phyloP scores from a whole-genome alignment of 768 basidiomycete genomes.

The Tricholoma furcatifolium region DNA sequence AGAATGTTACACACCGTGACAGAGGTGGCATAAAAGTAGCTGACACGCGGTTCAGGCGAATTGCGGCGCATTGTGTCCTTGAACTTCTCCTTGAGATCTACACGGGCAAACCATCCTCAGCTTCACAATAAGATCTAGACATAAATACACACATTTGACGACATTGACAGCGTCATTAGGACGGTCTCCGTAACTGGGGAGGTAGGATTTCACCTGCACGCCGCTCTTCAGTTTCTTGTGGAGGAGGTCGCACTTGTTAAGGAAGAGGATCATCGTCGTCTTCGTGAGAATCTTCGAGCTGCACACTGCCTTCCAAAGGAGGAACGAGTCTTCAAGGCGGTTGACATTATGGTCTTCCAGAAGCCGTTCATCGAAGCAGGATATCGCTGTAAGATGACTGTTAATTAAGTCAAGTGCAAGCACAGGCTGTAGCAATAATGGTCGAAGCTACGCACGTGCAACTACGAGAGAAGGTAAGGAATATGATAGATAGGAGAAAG shows the following conservation, averaged over 20 bases:
- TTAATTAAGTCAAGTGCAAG: not conserved
- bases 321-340: slow-evolving; percentile 70
- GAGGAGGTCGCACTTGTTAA: slow-evolving; percentile 74
- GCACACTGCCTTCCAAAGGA: slow-evolving; percentile 66
- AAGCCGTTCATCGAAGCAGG: slow-evolving; percentile 44
- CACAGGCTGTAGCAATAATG: too few relatives aligned
- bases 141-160: slow-evolving; percentile 50
- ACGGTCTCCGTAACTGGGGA: slow-evolving; percentile 62
- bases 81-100: slow-evolving; percentile 44
- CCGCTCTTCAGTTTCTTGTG: slow-evolving; percentile 39
- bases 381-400: slow-evolving; percentile 30
- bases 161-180: slow-evolving; percentile 55
- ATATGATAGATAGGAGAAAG: slow-evolving; percentile 8
- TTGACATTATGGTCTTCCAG: slow-evolving; percentile 64
- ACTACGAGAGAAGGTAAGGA: slow-evolving; percentile 31
- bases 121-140: not conserved
- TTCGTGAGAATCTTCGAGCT: slow-evolving; percentile 54
- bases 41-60: slow-evolving; percentile 47
- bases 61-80: slow-evolving; percentile 50
- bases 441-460: slow-evolving; percentile 43
- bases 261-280: slow-evolving; percentile 66
- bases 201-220: slow-evolving; percentile 47
- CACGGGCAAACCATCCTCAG: slow-evolving; percentile 13
- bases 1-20: slow-evolving; percentile 41
- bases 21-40: slow-evolving; percentile 60